Evolutionary conservation across 2,329 filamentous ascomycete genomes (phyloP).

Genomic region (Aspergillus phoenicis): DNA sequence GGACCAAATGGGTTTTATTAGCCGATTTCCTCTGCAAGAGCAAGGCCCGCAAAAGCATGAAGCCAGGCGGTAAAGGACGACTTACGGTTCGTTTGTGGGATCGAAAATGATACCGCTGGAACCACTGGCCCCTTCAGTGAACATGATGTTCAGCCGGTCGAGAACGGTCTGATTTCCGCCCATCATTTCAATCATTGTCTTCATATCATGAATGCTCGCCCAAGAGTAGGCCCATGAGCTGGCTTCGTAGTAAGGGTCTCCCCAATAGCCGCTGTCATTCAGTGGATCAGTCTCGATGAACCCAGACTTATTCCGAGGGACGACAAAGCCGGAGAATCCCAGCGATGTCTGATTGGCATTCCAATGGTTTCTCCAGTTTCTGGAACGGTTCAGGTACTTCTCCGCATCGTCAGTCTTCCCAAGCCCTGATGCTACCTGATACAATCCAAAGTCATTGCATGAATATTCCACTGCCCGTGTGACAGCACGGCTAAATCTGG

Average conservation of each 20-base stretch:
- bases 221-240: slow-evolving; percentile 68
- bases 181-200: slow-evolving; percentile 54
- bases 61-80: background rate
- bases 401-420: slow-evolving; percentile 53
- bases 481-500: slow-evolving; percentile 62
- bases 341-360: slow-evolving; percentile 60
- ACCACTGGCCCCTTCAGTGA: slow-evolving; percentile 41
- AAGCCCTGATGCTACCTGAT: slow-evolving; percentile 65
- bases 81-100: slow-evolving; percentile 66
- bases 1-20: background rate
- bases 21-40: background rate
- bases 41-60: background rate
- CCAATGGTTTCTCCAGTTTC: slow-evolving; percentile 74
- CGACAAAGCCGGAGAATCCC: slow-evolving; percentile 67
- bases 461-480: slow-evolving; percentile 69
- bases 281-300: slow-evolving; percentile 56
- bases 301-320: slow-evolving; percentile 57
- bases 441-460: slow-evolving; percentile 68
- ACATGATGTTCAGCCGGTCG: slow-evolving; percentile 61
- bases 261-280: slow-evolving; percentile 66
- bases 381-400: slow-evolving; percentile 64
- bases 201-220: slow-evolving; percentile 69
- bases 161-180: slow-evolving; percentile 52
- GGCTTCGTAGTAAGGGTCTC: slow-evolving; percentile 62
- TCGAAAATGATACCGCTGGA: slow-evolving; percentile 62